phyloP scores from a whole-genome alignment of 2,329 filamentous ascomycete genomes.

The Huntiella abstrusa region DNA sequence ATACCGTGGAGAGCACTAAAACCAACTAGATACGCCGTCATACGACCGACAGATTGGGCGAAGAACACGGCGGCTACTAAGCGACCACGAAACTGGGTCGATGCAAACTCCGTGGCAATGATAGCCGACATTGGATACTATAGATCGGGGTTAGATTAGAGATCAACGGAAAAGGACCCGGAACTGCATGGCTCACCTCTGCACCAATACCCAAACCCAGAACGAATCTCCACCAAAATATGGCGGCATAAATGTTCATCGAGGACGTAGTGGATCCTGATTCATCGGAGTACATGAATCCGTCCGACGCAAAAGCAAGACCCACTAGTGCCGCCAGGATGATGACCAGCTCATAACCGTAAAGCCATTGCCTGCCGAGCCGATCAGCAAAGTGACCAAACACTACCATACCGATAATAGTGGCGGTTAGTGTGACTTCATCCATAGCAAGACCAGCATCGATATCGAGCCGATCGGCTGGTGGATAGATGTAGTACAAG shows the following conservation, averaged over 20 bases:
- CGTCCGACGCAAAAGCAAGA: constrained; percentile 12
- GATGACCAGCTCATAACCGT: constrained; percentile 15
- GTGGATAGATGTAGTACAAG: constrained; percentile 15
- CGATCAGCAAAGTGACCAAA: constrained; percentile 15
- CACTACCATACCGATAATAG: constrained; percentile 14
- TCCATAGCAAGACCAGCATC: constrained; percentile 13
- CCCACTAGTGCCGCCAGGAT: constrained; percentile 15
- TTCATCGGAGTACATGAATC: constrained; percentile 8
- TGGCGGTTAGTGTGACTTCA: constrained; percentile 14
- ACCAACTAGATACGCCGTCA: constrained; percentile 32
- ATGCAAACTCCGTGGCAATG: constrained; percentile 16
- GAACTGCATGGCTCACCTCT: constrained; percentile 12
- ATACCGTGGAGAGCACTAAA: constrained; percentile 23
- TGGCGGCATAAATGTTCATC: constrained; percentile 15
- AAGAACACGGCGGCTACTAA: constrained; percentile 16
- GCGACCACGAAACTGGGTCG: constrained; percentile 15
- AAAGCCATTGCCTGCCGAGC: constrained; percentile 14
- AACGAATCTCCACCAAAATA: constrained; percentile 14
- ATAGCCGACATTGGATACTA: constrained; percentile 17
- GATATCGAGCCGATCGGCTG: constrained; percentile 2
- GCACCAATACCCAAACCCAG: constrained; percentile 17
- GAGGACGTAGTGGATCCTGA: constrained; percentile 8
- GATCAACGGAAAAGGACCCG: not conserved
- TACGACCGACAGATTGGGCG: constrained; percentile 21
- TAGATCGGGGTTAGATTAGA: not conserved